These are phyloP conservation scores for Salisapilia sapeloensis DNA, from an alignment of 352 stramenopile genomes.

Conservation along the genomic window DNA sequence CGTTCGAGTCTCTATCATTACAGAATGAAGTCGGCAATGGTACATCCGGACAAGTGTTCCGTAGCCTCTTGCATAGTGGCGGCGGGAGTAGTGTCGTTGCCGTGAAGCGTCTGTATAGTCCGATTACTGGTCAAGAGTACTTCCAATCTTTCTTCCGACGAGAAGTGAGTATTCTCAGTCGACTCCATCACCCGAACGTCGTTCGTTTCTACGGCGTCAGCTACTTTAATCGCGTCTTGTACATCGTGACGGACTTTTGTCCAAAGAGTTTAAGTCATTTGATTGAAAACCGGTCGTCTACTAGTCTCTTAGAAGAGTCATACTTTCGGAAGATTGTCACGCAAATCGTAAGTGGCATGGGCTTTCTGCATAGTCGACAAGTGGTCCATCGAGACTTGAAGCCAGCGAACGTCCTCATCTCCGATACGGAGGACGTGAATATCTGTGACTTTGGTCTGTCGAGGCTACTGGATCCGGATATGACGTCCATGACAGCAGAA, in stretches of 20 bases:
- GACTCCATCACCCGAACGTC: slow-evolving; percentile 78
- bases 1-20: slow-evolving; percentile 75
- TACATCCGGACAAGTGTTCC: slow-evolving; percentile 81
- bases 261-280: slow-evolving; percentile 61
- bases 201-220: slow-evolving; percentile 83
- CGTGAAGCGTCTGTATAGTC: slow-evolving; percentile 78
- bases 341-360: slow-evolving; percentile 81
- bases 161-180: slow-evolving; percentile 76
- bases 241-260: slow-evolving; percentile 85
- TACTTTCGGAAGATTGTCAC: slow-evolving; percentile 80
- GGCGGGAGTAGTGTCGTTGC: slow-evolving; percentile 72
- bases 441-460: slow-evolving; percentile 91
- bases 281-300: slow-evolving; percentile 59
- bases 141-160: slow-evolving; percentile 84
- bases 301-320: slow-evolving; percentile 39
- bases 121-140: slow-evolving; percentile 75
- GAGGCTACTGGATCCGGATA: slow-evolving; percentile 66
- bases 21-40: slow-evolving; percentile 76
- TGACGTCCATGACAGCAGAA: slow-evolving; percentile 75
- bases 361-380: slow-evolving; percentile 79
- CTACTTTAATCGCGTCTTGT: slow-evolving; percentile 81
- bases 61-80: slow-evolving; percentile 65
- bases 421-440: slow-evolving; percentile 82
- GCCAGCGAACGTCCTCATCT: slow-evolving; percentile 88
- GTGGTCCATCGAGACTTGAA: slow-evolving; percentile 85